Percentiles rank a stretch among this genome's conserved stretches.
Conservation (phyloP, 176 grass and related monocot species). For the Aegilops speltoides region DNA sequence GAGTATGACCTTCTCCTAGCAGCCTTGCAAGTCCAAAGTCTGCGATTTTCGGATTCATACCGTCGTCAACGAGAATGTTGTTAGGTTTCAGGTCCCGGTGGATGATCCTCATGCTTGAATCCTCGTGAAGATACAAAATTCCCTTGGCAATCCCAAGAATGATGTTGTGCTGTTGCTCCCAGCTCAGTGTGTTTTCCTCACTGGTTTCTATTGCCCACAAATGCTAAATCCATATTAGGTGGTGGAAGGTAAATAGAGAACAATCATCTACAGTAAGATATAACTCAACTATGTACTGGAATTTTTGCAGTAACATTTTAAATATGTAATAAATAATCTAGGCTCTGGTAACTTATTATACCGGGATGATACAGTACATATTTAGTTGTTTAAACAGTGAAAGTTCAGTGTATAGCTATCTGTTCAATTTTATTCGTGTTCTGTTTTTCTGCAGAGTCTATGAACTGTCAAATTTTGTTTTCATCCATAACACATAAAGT, state of each 20-base stretch:
- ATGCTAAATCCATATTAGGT: neutral
- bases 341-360: neutral
- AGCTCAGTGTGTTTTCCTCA: neutral
- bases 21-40: constrained; percentile 44
- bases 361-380: neutral
- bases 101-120: constrained; percentile 36
- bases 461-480: neutral
- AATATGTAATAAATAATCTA: neutral
- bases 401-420: neutral
- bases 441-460: neutral
- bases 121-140: constrained; percentile 53
- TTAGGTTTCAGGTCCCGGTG: constrained; percentile 24
- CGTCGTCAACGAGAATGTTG: constrained; percentile 42
- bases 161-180: constrained; percentile 40
- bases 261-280: neutral
- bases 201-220: neutral
- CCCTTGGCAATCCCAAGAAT: constrained; percentile 47
- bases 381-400: neutral
- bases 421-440: neutral
- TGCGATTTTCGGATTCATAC: constrained; percentile 48
- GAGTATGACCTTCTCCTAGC: constrained; percentile 26
- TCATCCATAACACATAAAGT: neutral
- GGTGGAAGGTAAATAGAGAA: neutral
- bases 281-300: neutral
- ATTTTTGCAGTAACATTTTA: neutral